Conservation (phyloP, 23 red algal species). For the Pyropia yezoensis region DNA sequence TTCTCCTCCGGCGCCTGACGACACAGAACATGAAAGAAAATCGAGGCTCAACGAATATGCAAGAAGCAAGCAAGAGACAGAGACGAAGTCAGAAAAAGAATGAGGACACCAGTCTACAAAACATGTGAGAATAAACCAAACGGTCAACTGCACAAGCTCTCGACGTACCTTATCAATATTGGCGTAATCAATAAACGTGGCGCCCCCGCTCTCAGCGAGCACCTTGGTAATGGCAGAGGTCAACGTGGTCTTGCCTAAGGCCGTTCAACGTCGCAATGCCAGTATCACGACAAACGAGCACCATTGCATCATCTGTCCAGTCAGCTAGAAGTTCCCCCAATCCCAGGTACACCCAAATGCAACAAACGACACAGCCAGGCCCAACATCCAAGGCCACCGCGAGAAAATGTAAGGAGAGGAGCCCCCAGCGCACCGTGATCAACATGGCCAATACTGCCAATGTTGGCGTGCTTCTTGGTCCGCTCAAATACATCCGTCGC, state of each 20-base stretch:
- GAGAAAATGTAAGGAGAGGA: neutral
- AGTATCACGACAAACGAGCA: neutral
- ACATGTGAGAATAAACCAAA: neutral
- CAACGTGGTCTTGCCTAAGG: constrained; percentile 55
- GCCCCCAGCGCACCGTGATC: constrained; percentile 76
- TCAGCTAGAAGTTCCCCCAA: neutral
- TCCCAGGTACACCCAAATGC: neutral
- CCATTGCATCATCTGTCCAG: neutral
- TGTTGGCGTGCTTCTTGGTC: constrained; percentile 84
- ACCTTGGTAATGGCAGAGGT: constrained; percentile 98
- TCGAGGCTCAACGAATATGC: neutral
- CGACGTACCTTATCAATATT: constrained; percentile 70
- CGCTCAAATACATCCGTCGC: constrained; percentile 37
- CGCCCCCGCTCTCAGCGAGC: constrained; percentile 78
- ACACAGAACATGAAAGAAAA: neutral
- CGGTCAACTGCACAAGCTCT: neutral
- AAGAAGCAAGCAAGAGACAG: neutral
- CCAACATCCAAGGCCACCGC: neutral
- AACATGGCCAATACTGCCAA: constrained; percentile 96
- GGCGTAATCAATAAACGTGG: constrained; percentile 88
- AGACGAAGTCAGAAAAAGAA: neutral
- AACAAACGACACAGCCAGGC: neutral
- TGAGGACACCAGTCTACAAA: too few species aligned
- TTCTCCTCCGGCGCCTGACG: constrained; percentile 79
- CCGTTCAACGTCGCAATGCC: neutral